Percentiles rank a stretch among this genome's conserved stretches.
Conservation (phyloP, 352 stramenopile species). For the Globisporangium iwayamae region DNA sequence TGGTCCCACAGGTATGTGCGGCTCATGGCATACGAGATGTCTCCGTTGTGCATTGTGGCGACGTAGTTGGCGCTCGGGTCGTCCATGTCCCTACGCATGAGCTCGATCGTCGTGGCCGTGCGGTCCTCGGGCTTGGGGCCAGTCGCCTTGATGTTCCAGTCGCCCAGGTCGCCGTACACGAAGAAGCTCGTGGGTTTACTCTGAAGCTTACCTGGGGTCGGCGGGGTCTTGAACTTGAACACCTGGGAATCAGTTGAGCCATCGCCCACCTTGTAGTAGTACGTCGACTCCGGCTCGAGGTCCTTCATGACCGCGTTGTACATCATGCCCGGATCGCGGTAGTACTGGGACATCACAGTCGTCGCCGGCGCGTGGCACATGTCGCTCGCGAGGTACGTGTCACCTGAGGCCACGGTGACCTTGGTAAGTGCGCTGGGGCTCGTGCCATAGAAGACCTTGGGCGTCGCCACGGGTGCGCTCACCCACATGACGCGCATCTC, state of each 20-base stretch:
- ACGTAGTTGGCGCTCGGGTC: conserved; percentile 25
- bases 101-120: conserved; percentile 28
- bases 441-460: conserved; percentile 36
- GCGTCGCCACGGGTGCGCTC: conserved; percentile 33
- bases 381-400: conserved; percentile 17
- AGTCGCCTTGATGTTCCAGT: conserved; percentile 18
- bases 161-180: conserved; percentile 67
- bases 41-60: conserved; percentile 67
- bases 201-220: conserved; percentile 8
- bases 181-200: conserved; percentile 42
- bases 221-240: conserved; percentile 20
- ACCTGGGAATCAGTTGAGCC: conserved; percentile 4
- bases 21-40: conserved; percentile 59
- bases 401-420: conserved; percentile 4
- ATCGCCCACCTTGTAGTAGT: conserved; percentile 26
- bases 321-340: conserved; percentile 22
- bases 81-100: conserved; percentile 27
- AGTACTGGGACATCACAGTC: conserved; percentile 13
- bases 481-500: conserved; percentile 60
- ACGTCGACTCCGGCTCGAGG: conserved; percentile 13
- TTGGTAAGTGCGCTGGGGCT: neutral
- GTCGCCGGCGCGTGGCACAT: conserved; percentile 30
- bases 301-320: conserved; percentile 19
- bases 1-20: conserved; percentile 69
- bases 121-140: conserved; percentile 11